Conservation (phyloP, 345 rosid genomes). For the Eucalyptus leucophloia region DNA sequence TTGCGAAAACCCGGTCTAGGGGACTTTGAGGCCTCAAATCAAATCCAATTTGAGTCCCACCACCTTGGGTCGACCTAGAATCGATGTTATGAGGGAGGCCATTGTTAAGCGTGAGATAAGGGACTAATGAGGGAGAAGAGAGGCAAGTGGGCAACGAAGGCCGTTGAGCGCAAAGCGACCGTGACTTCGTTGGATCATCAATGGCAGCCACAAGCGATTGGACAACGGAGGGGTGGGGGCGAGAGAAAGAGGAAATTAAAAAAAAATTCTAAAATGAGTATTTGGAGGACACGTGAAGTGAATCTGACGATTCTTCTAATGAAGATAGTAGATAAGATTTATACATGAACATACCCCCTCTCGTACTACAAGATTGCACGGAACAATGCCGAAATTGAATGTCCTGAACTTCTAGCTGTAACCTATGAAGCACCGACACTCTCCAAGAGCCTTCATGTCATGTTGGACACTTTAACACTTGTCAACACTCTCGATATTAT, state of each 20-base stretch:
- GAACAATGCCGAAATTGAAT: not conserved
- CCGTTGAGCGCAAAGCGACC: not conserved
- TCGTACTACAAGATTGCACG: too few species aligned
- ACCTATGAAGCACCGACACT: rapidly evolving
- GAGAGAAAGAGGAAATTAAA: too few species aligned
- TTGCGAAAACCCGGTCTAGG: not conserved
- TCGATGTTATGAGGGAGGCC: not conserved
- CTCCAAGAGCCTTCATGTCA: rapidly evolving
- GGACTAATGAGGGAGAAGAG: not conserved
- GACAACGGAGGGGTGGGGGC: too few species aligned
- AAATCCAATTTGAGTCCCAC: not conserved
- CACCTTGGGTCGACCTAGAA: not conserved
- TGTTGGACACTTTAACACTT: rapidly evolving
- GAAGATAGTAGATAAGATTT: not conserved
- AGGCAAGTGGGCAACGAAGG: not conserved
- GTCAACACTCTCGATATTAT: rapidly evolving
- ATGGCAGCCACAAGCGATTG: too few species aligned
- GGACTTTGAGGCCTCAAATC: not conserved
- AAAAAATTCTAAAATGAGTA: not conserved
- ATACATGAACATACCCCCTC: not conserved
- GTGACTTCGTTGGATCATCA: not conserved
- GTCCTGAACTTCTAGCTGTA: not conserved
- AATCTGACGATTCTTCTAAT: not conserved
- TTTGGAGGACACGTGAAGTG: not conserved
- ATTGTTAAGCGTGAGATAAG: not conserved